A percentile compares a stretch with the other conserved stretches of the same genome.
phyloP scores from a whole-genome alignment of 2,329 filamentous ascomycete genomes.

The Penicillium glabrum region DNA sequence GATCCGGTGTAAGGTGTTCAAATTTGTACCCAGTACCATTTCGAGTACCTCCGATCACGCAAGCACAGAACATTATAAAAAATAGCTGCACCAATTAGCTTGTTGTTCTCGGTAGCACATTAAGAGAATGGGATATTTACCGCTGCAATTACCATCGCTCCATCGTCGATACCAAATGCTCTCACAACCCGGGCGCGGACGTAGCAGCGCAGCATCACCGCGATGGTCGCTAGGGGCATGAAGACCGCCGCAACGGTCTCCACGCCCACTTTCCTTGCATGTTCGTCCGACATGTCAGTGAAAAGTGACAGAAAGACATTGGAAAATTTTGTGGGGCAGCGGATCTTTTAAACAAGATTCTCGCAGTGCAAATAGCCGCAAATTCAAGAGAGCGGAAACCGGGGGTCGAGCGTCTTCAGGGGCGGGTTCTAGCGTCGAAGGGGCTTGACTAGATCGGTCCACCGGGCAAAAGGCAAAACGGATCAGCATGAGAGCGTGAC shows the following conservation, averaged over 20 bases:
- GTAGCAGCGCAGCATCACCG: constrained; percentile 32
- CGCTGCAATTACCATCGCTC: constrained; percentile 29
- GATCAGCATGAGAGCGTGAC: neutral
- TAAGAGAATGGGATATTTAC: constrained; percentile 12
- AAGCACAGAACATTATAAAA: constrained; percentile 31
- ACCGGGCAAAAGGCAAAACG: neutral
- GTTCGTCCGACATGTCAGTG: constrained; percentile 15
- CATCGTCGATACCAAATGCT: constrained; percentile 36
- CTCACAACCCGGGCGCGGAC: constrained; percentile 32
- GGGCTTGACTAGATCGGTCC: neutral
- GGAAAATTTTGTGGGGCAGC: neutral
- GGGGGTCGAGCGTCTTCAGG: constrained; percentile 5
- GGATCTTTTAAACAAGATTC: neutral
- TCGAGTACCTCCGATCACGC: constrained; percentile 30
- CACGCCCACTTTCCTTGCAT: constrained; percentile 25
- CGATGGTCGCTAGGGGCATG: constrained; percentile 26
- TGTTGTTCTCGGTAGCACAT: neutral
- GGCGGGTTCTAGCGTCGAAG: constrained; percentile 2
- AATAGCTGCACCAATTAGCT: constrained; percentile 13
- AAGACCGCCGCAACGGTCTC: constrained; percentile 28
- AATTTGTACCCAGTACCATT: constrained; percentile 31
- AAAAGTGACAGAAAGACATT: neutral
- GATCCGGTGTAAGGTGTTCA: constrained; percentile 9
- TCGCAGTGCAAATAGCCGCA: neutral
- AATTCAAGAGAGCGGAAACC: neutral